Percentiles rank a stretch among this genome's conserved stretches.
These are phyloP conservation scores for Ganoderma boninense DNA, from an alignment of 1,284 basidiomycete species.

Conservation along the genomic window DNA sequence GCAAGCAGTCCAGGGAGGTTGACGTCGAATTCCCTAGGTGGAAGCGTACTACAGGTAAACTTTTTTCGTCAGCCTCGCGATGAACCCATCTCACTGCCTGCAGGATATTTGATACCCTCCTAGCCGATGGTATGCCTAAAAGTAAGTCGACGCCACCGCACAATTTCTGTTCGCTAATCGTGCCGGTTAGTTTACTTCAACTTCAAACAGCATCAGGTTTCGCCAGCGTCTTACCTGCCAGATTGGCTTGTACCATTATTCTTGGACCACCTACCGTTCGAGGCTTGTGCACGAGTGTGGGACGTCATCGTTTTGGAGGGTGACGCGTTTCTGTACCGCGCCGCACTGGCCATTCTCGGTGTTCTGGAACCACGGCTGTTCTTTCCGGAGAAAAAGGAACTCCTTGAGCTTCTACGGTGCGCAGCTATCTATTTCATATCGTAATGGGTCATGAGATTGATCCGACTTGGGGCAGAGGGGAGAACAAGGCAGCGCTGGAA, in stretches of 20 bases:
- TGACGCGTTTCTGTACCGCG: slow-evolving; percentile 88
- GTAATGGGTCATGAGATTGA: background rate
- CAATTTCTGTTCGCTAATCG: slow-evolving; percentile 20
- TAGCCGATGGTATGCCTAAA: slow-evolving; percentile 95
- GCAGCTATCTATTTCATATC: slow-evolving; percentile 30
- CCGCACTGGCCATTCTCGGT: slow-evolving; percentile 84
- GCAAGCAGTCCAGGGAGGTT: background rate
- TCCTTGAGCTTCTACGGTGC: slow-evolving; percentile 76
- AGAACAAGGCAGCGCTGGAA: slow-evolving; percentile 86
- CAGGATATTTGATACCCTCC: slow-evolving; percentile 91
- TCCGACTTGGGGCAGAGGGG: slow-evolving; percentile 58
- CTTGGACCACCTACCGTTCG: slow-evolving; percentile 88
- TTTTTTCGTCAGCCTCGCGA: background rate
- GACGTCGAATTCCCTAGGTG: slow-evolving; percentile 54
- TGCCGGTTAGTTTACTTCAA: slow-evolving; percentile 83
- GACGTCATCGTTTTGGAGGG: slow-evolving; percentile 89
- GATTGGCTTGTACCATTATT: slow-evolving; percentile 88
- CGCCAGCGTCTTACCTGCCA: slow-evolving; percentile 79
- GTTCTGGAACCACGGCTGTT: slow-evolving; percentile 89
- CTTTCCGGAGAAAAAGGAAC: slow-evolving; percentile 82
- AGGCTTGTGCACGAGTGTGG: slow-evolving; percentile 89
- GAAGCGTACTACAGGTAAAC: slow-evolving; percentile 77
- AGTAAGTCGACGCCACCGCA: slow-evolving; percentile 56
- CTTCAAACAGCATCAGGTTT: slow-evolving; percentile 91
- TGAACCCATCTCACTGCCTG: slow-evolving; percentile 20